Base-by-base conservation (phyloP, 495 filamentous ascomycete species). In the Talaromyces trachyspermus region DNA sequence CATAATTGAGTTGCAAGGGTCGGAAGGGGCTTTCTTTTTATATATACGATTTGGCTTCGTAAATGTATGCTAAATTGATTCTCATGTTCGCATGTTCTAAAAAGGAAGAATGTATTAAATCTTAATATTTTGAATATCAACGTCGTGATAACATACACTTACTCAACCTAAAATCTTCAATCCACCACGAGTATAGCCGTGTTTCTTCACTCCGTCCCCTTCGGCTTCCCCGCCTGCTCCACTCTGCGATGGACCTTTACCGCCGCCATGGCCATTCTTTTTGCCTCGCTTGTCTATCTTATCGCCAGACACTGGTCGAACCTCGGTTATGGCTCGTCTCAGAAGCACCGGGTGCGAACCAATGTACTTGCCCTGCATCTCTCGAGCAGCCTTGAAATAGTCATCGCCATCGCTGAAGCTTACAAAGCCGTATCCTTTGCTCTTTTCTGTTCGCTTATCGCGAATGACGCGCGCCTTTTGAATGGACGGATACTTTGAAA, bases 311-410 rank as follows among this genome's bases (percentile, higher is more conserved):
- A 77, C 72, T 12, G 85, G 80, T 53, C 84, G 86, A 58, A 97
- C 83, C 67, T 97, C 90, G 20, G 94, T 95, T 39, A 82, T 95
- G 57, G 86, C 87, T 57, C 89, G 83, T 63, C 84, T 81, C 49
- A 97, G 71, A 35, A 86, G 69, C 7, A 98, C 81, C 1, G 92
- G 92, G 65, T 97, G 92, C 57, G 88, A 95, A 30, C 94, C 92
- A 62, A 98, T 97, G 61, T 98, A 98, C 71, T 98, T 97, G 38
- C 90, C 89, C 62, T 96, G 83, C 94, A 98, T 98, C 66, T 97
- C 94, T 68, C 89, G 84, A 52, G 86, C 91, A 0, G 92, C 90
- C 46, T 81, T 75, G 72, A 97, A 97, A 65, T 90, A 96, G 57
- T 96, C 89, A 56, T 98, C 92, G 4, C 89, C 85, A 60, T 95